Conservation (phyloP, 345 rosid genomes). For the Cochlearia excelsa region DNA sequence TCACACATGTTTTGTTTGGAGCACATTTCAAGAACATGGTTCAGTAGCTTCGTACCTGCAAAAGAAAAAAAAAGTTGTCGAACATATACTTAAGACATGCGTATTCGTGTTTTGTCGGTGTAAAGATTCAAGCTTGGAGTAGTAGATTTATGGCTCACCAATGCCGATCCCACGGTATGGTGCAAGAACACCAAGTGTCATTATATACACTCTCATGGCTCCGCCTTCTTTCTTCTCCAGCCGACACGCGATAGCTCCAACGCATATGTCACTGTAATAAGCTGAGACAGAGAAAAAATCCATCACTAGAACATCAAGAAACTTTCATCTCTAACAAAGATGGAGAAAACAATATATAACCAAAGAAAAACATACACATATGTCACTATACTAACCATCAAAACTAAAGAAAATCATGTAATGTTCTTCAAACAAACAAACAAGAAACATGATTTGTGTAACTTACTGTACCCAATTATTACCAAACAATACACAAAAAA, state of each 20-base stretch:
- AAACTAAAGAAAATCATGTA: too few relatives aligned
- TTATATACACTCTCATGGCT: constrained; percentile 68
- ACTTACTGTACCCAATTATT: background rate
- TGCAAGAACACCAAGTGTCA: constrained; percentile 96
- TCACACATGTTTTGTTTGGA: constrained; percentile 66
- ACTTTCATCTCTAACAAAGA: constrained; percentile 2
- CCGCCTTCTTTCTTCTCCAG: constrained; percentile 92
- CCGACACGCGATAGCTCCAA: constrained; percentile 94
- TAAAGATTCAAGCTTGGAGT: constrained; percentile 2
- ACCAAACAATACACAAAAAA: background rate
- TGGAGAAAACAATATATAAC: background rate
- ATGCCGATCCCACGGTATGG: constrained; percentile 94
- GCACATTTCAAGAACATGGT: constrained; percentile 81
- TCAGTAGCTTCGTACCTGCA: constrained; percentile 83
- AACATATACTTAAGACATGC: too few relatives aligned
- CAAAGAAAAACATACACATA: background rate
- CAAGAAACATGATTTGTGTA: constrained; percentile 5
- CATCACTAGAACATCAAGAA: constrained; percentile 4
- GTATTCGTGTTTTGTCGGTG: constrained; percentile 4
- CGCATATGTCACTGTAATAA: constrained; percentile 89
- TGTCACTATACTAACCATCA: background rate
- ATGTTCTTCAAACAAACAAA: background rate
- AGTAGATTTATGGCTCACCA: constrained; percentile 51
- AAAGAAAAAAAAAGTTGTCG: constrained; percentile 15
- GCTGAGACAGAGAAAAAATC: constrained; percentile 48